Evolutionary conservation across 495 filamentous ascomycete genomes (phyloP).

Genomic region (Trichocladium antarcticum): DNA sequence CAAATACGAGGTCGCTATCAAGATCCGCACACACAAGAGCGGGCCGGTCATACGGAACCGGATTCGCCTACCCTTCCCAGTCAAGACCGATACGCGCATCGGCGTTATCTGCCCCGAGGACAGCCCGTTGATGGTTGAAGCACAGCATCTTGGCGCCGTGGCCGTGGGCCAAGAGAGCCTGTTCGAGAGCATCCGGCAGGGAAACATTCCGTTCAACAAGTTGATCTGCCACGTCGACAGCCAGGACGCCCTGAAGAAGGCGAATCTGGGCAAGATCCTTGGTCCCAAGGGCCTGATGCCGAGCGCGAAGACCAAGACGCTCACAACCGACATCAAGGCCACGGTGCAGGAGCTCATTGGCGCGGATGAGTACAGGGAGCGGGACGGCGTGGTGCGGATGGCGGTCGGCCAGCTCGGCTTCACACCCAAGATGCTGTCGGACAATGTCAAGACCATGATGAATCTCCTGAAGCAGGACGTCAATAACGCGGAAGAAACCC

Average conservation of each 20-base stretch:
- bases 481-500: conserved; percentile 51
- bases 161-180: conserved; percentile 76
- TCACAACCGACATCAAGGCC: conserved; percentile 63
- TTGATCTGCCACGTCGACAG: conserved; percentile 77
- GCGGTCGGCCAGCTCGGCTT: conserved; percentile 85
- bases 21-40: conserved; percentile 66
- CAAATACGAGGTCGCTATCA: conserved; percentile 84
- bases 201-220: conserved; percentile 72
- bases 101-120: conserved; percentile 79
- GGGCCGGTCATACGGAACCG: conserved; percentile 77
- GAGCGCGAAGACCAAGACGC: conserved; percentile 70
- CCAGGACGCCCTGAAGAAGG: conserved; percentile 60
- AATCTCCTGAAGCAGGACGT: conserved; percentile 69
- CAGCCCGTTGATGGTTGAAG: conserved; percentile 55
- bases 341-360: conserved; percentile 70
- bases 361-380: conserved; percentile 76
- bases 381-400: conserved; percentile 71
- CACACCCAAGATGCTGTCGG: conserved; percentile 71
- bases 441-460: conserved; percentile 74
- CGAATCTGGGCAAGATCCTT: conserved; percentile 64
- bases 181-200: conserved; percentile 66
- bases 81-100: conserved; percentile 74
- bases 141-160: conserved; percentile 61
- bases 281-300: conserved; percentile 91
- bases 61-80: conserved; percentile 76